Percentiles rank a stretch among this genome's conserved stretches.
Evolutionary conservation across 768 basidiomycete genomes (phyloP).

Genomic region (Psilocybe subaeruginosa): DNA sequence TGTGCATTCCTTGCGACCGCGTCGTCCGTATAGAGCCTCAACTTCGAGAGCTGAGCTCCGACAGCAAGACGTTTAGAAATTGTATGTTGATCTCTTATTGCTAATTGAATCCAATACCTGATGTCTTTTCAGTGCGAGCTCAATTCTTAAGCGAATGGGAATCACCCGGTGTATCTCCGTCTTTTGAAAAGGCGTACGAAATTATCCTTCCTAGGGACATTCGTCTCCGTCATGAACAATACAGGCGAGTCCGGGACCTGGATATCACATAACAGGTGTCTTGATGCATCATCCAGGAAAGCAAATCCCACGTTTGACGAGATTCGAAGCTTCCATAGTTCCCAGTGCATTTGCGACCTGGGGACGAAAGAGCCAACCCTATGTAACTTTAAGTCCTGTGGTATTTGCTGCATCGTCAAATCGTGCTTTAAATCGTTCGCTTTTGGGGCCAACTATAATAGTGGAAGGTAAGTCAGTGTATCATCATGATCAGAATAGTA

Average conservation of each 20-base stretch:
- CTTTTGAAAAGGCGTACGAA: conserved; percentile 61
- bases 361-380: conserved; percentile 53
- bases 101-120: background rate
- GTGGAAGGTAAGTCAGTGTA: conserved; percentile 48
- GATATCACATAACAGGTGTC: conserved; percentile 1
- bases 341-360: conserved; percentile 72
- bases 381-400: conserved; percentile 65
- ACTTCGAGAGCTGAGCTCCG: conserved; percentile 49
- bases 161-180: conserved; percentile 35
- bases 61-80: conserved; percentile 52
- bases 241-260: conserved; percentile 38
- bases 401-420: conserved; percentile 62
- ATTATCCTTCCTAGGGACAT: conserved; percentile 44
- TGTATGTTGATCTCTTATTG: conserved; percentile 36
- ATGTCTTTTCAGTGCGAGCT: conserved; percentile 36
- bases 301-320: conserved; percentile 42
- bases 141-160: conserved; percentile 64
- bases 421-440: conserved; percentile 60
- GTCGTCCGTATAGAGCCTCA: conserved; percentile 42
- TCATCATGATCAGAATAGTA: background rate
- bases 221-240: conserved; percentile 48
- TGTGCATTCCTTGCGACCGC: conserved; percentile 56
- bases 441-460: conserved; percentile 55
- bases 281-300: conserved; percentile 27
- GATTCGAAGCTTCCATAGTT: conserved; percentile 63